Conservation (phyloP, 371 early-diverging fungal genomes). For the Saksenaea oblongispora region DNA sequence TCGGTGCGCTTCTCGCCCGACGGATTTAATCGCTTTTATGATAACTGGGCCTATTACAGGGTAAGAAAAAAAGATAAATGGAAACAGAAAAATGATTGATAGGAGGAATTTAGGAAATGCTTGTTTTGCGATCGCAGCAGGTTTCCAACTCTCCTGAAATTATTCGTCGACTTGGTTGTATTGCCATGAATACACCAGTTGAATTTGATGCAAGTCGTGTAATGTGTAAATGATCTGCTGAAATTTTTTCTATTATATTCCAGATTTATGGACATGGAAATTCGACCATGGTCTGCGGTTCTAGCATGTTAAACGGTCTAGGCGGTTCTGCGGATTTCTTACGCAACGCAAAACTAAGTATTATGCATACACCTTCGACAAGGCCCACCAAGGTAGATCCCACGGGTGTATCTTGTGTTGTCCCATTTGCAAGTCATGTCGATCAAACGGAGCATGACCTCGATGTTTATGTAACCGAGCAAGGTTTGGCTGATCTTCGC, state of each 20-base stretch:
- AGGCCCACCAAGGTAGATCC: constrained; percentile 27
- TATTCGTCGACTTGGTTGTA: constrained; percentile 26
- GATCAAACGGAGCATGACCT: constrained; percentile 35
- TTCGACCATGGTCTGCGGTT: constrained; percentile 30
- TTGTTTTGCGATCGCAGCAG: constrained; percentile 29
- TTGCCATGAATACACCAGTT: constrained; percentile 35
- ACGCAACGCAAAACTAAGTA: constrained; percentile 29
- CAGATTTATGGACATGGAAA: constrained; percentile 29
- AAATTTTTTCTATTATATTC: not conserved
- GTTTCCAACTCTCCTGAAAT: constrained; percentile 31
- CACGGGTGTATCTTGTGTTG: constrained; percentile 26
- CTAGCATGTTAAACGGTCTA: constrained; percentile 31
- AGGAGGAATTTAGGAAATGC: constrained; percentile 10
- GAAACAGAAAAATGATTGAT: not conserved
- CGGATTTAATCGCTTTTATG: constrained; percentile 27
- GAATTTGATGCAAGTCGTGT: constrained; percentile 21
- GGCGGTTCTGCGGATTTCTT: constrained; percentile 31
- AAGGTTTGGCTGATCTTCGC: constrained; percentile 31
- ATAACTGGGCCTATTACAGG: constrained; percentile 26
- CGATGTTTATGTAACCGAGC: constrained; percentile 30
- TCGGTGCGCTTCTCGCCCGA: constrained; percentile 28
- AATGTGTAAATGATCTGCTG: not conserved
- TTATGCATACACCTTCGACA: constrained; percentile 33
- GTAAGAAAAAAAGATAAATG: not conserved
- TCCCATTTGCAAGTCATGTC: constrained; percentile 30